Evolutionary conservation across 805 yeast species (phyloP).

Genomic region (Grigorovia yakushimaensis): DNA sequence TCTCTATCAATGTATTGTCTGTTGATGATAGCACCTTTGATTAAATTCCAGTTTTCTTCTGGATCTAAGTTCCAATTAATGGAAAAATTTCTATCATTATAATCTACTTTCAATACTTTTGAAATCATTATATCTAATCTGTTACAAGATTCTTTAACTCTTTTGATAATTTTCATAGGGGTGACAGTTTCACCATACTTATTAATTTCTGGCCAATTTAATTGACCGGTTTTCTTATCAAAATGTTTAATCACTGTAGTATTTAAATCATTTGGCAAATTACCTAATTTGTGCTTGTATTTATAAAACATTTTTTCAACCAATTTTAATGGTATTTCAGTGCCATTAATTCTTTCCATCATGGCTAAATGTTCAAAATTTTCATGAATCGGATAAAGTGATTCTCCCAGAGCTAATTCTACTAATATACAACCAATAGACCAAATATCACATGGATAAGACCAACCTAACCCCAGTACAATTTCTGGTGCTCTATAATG

Average conservation of each 20-base stretch:
- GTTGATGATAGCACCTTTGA: constrained; percentile 7
- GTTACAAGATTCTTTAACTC: constrained; percentile 23
- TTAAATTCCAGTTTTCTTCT: constrained; percentile 24
- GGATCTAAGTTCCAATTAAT: constrained; percentile 25
- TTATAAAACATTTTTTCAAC: constrained; percentile 29
- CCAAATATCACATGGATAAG: constrained; percentile 96
- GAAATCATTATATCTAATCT: constrained; percentile 25
- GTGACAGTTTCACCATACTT: constrained; percentile 19
- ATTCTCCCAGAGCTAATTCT: constrained; percentile 88
- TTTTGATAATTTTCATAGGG: constrained; percentile 22
- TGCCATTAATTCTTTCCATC: constrained; percentile 74
- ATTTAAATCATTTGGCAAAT: constrained; percentile 25
- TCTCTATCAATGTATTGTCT: constrained; percentile 35
- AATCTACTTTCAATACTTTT: constrained; percentile 21
- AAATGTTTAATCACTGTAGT: constrained; percentile 27
- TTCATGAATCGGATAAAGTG: constrained; percentile 89
- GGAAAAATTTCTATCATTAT: constrained; percentile 17
- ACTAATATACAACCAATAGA: constrained; percentile 88
- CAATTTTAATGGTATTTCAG: constrained; percentile 34
- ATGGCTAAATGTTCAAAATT: constrained; percentile 88
- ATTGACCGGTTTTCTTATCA: constrained; percentile 12
- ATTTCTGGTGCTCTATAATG: constrained; percentile 98
- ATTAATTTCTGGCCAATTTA: constrained; percentile 27
- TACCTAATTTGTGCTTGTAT: constrained; percentile 24
- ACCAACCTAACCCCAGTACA: constrained; percentile 92